Conservation (phyloP, 2,329 filamentous ascomycete genomes). For the Clarireedia monteithiana region DNA sequence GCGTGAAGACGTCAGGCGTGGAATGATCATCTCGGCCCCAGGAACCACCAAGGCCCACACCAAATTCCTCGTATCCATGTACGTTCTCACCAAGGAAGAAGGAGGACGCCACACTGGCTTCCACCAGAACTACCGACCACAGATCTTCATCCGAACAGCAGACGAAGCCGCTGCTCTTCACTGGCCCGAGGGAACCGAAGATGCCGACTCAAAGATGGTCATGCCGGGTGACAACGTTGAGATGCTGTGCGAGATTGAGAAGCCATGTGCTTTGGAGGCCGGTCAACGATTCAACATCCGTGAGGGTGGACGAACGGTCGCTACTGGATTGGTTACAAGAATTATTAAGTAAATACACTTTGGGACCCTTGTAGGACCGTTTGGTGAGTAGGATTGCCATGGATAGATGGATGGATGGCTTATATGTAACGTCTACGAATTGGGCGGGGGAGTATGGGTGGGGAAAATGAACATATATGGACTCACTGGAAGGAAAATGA, state of each 20-base stretch:
- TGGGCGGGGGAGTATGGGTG: neutral
- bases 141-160: conserved; percentile 91
- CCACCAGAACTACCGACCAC: conserved; percentile 90
- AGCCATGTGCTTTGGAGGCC: conserved; percentile 79
- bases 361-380: neutral
- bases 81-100: conserved; percentile 95
- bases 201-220: conserved; percentile 68
- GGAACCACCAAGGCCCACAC: conserved; percentile 78
- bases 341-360: conserved; percentile 41
- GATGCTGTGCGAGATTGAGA: conserved; percentile 82
- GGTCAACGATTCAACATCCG: conserved; percentile 98
- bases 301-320: conserved; percentile 87
- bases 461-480: neutral
- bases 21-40: conserved; percentile 87
- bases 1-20: conserved; percentile 88
- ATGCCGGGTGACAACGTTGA: conserved; percentile 99
- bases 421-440: neutral
- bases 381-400: neutral
- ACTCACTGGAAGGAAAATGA: neutral
- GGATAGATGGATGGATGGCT: neutral
- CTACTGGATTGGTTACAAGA: conserved; percentile 74
- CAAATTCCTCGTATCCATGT: conserved; percentile 92
- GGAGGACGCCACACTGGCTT: conserved; percentile 96
- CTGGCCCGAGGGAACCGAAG: conserved; percentile 79
- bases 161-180: conserved; percentile 70